phyloP scores from a whole-genome alignment of 345 rosid genomes.

The Lepidium aucheri region DNA sequence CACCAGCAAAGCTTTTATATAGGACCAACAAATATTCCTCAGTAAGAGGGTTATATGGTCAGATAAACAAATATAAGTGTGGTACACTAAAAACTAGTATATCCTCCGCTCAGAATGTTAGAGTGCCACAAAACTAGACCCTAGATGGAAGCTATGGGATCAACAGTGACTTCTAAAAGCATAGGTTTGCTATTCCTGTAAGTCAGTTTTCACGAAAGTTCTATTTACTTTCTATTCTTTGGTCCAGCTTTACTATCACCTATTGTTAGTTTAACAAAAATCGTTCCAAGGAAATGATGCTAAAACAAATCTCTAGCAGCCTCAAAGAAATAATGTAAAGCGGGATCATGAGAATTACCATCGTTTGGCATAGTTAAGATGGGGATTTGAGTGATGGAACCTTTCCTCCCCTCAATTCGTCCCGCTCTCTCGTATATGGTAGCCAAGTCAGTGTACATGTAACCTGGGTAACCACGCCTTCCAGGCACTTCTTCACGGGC shows the following conservation, averaged over 20 bases:
- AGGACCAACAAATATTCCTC: neutral
- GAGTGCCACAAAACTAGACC: neutral
- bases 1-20: neutral
- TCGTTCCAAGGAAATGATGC: neutral
- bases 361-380: slow-evolving; percentile 96
- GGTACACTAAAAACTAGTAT: neutral
- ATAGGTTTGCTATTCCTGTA: neutral
- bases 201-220: neutral
- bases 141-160: slow-evolving; percentile 4
- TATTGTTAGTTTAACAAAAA: neutral
- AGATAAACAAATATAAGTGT: neutral
- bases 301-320: neutral
- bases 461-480: slow-evolving; percentile 96
- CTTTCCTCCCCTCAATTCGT: slow-evolving; percentile 82
- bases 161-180: neutral
- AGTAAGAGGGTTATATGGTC: neutral
- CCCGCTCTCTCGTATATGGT: slow-evolving; percentile 92
- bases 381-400: slow-evolving; percentile 91
- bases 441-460: slow-evolving; percentile 96
- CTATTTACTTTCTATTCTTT: neutral
- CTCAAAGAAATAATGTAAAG: neutral
- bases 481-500: slow-evolving; percentile 98
- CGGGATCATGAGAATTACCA: slow-evolving; percentile 35
- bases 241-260: neutral
- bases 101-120: neutral